Percentiles rank a stretch among this genome's conserved stretches.
These are phyloP conservation scores for Euptelea pleiosperma DNA, from an alignment of 164 flowering plant species.

Conservation along the genomic window DNA sequence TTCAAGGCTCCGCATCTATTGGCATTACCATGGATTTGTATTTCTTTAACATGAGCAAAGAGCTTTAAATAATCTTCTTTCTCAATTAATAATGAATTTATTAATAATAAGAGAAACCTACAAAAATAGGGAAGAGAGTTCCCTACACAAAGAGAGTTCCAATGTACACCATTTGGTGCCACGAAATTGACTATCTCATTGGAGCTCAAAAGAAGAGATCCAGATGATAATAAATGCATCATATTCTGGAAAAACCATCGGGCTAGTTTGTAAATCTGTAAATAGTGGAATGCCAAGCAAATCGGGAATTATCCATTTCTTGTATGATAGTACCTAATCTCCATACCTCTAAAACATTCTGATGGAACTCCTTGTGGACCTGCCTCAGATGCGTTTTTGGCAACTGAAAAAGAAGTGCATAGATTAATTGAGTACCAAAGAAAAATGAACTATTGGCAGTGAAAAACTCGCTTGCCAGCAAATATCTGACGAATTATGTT, in stretches of 20 bases:
- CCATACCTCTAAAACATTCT: constrained; percentile 60
- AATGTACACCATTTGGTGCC: too few species aligned
- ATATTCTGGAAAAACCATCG: background rate
- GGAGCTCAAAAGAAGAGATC: too few species aligned
- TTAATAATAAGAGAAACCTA: too few species aligned
- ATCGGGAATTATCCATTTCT: background rate
- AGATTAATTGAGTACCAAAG: constrained; percentile 4
- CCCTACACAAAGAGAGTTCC: too few species aligned
- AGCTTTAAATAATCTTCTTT: too few species aligned
- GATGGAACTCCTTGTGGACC: constrained; percentile 82
- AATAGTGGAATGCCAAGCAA: background rate
- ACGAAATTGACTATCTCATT: too few species aligned
- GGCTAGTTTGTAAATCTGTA: background rate
- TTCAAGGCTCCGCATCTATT: too few species aligned
- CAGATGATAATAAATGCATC: background rate
- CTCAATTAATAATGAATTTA: too few species aligned
- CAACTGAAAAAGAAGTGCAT: constrained; percentile 37
- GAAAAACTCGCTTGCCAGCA: background rate
- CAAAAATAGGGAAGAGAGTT: too few species aligned
- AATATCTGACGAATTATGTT: background rate
- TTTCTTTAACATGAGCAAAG: too few species aligned
- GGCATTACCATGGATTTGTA: too few species aligned
- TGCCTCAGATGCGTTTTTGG: constrained; percentile 69
- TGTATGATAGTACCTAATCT: constrained; percentile 1
- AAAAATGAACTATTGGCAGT: background rate